A percentile compares a stretch with the other conserved stretches of the same genome.
These are phyloP conservation scores for Begonia loranthoides DNA, from an alignment of 306 rosid species.

Conservation along the genomic window DNA sequence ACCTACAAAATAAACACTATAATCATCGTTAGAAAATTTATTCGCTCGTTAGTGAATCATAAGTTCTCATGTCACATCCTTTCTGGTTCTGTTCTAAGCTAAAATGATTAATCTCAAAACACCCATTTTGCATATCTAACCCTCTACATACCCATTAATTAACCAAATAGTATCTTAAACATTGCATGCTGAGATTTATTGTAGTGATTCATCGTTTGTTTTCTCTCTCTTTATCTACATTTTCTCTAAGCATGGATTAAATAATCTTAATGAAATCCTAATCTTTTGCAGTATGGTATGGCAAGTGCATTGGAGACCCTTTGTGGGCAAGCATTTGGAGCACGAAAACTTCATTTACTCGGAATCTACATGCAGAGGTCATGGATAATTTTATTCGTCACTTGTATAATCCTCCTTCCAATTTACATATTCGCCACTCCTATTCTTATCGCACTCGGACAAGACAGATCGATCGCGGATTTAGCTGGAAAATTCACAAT, in stretches of 20 bases:
- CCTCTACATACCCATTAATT: too few relatives aligned
- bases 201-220: too few relatives aligned
- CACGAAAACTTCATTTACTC: slow-evolving; percentile 10
- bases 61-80: too few relatives aligned
- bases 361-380: slow-evolving; percentile 14
- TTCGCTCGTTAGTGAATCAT: too few relatives aligned
- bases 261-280: neutral
- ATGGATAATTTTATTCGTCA: slow-evolving; percentile 8
- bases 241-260: neutral
- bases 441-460: slow-evolving; percentile 8
- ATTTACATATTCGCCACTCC: slow-evolving; percentile 9
- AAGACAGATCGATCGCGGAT: neutral
- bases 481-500: slow-evolving; percentile 1
- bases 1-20: too few relatives aligned
- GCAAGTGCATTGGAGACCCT: slow-evolving; percentile 13
- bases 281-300: slow-evolving; percentile 6
- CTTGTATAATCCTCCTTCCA: neutral
- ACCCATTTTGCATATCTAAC: too few relatives aligned
- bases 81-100: too few relatives aligned
- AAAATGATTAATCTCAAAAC: too few relatives aligned
- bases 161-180: too few relatives aligned
- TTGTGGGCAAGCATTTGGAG: slow-evolving; percentile 16
- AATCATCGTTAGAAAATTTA: too few relatives aligned
- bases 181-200: too few relatives aligned
- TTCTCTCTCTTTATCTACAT: too few relatives aligned